Conservation (phyloP, 23 red algal genomes). For the Cyanidioschyzon merolae region DNA sequence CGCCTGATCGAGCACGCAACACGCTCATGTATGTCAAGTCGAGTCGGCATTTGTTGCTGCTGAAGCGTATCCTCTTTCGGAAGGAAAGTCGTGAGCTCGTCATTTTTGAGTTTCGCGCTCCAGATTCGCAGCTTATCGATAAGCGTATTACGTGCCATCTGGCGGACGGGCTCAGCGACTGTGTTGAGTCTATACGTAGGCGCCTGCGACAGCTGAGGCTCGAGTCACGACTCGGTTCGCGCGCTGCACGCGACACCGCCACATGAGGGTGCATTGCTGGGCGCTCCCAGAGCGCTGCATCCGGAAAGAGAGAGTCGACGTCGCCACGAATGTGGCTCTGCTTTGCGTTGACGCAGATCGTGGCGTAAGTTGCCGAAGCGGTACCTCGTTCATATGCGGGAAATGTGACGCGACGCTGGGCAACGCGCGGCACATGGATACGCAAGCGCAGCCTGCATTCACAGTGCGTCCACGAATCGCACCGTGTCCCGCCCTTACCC, state of each 20-base stretch:
- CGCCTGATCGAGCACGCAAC: slow-evolving; percentile 11
- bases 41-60: not conserved
- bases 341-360: not conserved
- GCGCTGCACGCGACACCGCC: not conserved
- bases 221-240: not conserved
- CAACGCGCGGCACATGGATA: no score
- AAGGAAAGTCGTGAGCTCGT: slow-evolving; percentile 2
- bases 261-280: not conserved
- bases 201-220: not conserved
- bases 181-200: not conserved
- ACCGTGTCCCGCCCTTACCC: no score
- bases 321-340: not conserved
- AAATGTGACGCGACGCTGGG: no score
- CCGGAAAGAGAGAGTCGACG: not conserved
- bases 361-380: not conserved
- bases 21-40: not conserved
- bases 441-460: no score
- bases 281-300: not conserved
- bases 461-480: no score
- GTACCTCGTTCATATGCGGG: not conserved
- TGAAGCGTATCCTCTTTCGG: slow-evolving; percentile 6
- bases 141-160: not conserved
- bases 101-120: not conserved
- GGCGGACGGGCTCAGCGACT: not conserved
- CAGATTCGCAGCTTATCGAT: not conserved